phyloP scores from a whole-genome alignment of 345 rosid species.

The Populus simonii region DNA sequence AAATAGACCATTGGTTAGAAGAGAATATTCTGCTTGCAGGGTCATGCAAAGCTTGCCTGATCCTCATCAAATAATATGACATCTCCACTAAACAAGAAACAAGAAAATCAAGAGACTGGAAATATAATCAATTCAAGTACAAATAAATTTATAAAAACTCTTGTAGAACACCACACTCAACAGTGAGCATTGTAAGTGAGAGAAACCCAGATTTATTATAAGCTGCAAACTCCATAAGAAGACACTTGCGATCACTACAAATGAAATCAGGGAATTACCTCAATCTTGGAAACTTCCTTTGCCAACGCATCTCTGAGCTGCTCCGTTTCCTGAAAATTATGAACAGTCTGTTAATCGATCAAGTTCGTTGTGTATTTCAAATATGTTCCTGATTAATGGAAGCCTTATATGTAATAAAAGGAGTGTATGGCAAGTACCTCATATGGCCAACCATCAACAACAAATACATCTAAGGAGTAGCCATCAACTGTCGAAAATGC shows the following conservation, averaged over 20 bases:
- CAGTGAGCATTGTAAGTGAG: not conserved
- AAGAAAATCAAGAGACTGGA: not conserved
- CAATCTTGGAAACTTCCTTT: constrained; percentile 64
- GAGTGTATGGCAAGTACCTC: constrained; percentile 51
- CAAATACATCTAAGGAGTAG: constrained; percentile 93
- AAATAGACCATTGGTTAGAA: not conserved
- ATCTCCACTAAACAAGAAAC: not conserved
- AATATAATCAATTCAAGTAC: not conserved
- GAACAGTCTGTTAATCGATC: constrained; percentile 31
- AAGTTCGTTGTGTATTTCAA: constrained; percentile 9
- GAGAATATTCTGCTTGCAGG: not conserved
- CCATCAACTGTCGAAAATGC: constrained; percentile 93
- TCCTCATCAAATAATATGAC: not conserved
- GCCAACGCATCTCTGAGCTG: constrained; percentile 67
- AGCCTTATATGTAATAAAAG: not conserved
- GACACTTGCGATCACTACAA: constrained; percentile 1
- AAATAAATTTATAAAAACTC: not conserved
- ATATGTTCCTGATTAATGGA: constrained; percentile 1
- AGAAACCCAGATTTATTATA: not conserved
- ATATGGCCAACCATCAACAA: constrained; percentile 98
- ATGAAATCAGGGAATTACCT: constrained; percentile 44
- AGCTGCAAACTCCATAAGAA: not conserved
- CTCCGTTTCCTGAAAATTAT: constrained; percentile 61
- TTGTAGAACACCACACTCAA: not conserved
- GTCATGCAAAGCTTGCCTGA: not conserved